Conservation (phyloP, 768 basidiomycete species). For the Harrya chromipes region DNA sequence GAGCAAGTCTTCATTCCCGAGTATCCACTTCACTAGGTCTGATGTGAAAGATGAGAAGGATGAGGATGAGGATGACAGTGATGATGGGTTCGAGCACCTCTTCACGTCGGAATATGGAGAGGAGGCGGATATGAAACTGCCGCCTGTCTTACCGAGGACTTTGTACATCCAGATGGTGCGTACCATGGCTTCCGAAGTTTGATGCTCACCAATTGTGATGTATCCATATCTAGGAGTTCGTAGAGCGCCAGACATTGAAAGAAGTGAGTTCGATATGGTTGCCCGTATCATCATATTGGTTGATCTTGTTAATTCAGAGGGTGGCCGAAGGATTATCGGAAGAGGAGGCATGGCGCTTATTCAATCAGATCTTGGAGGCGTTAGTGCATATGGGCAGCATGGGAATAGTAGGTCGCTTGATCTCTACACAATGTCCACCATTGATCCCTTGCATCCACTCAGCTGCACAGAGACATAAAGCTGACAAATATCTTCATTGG, state of each 20-base stretch:
- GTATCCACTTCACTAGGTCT: conserved; percentile 73
- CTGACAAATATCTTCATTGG: conserved; percentile 93
- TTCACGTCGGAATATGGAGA: conserved; percentile 35
- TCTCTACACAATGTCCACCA: neutral
- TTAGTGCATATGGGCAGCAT: conserved; percentile 84
- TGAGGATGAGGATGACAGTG: conserved; percentile 44
- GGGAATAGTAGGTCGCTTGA: conserved; percentile 63
- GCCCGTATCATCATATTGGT: neutral
- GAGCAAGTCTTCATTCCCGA: conserved; percentile 68
- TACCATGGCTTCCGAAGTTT: neutral
- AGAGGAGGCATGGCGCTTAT: conserved; percentile 85
- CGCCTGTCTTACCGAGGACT: conserved; percentile 44
- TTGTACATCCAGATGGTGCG: conserved; percentile 93
- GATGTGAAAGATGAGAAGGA: conserved; percentile 37
- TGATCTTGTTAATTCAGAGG: conserved; percentile 38
- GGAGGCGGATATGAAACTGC: conserved; percentile 31
- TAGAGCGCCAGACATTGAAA: conserved; percentile 85
- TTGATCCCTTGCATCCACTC: conserved; percentile 24
- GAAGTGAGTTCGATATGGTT: conserved; percentile 47
- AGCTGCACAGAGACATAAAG: conserved; percentile 88
- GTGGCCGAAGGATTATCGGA: conserved; percentile 80
- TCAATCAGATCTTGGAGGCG: conserved; percentile 88
- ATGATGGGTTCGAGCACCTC: conserved; percentile 38
- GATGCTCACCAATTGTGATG: neutral
- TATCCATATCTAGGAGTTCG: conserved; percentile 62